Base-by-base conservation (phyloP, 139 green algal genomes). In the Chara braunii region DNA sequence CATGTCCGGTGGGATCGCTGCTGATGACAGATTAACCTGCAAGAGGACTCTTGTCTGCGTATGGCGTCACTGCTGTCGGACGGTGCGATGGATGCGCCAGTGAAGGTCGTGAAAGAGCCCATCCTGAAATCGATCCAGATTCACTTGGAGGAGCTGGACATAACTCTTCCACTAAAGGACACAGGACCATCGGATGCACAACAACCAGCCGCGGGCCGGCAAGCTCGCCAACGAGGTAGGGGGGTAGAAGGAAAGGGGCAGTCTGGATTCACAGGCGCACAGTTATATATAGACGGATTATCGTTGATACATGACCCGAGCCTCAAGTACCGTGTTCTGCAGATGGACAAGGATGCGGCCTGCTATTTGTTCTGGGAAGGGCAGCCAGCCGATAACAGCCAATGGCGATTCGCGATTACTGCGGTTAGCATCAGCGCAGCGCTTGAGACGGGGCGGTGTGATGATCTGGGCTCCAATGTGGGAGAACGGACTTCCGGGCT, bases 21-120 rank as follows among this genome's bases (percentile, higher is more conserved):
- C n/a, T n/a, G n/a, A n/a, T n/a, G n/a, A n/a, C 63, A 72, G 63
- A 30, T 72, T 26, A 68, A 31, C 33, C 28, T 72, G 9, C 63
- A 72, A 70, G 63, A 72, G 54, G 63, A 72, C 35, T 50, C 63
- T 33, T 72, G 63, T 14, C 54, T 72, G 33, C 63, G 63, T 23
- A 72, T 72, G 9, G 65, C 65, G 29, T 74, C 65, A 26, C 55
- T 74, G n/a, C 14, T 74, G 31, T 54, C 65, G 22, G 65, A 74
- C 9, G 44, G 54, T 5, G 8, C 57, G 5, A 68, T 68, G 26
- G 42, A 37, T n/a, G n/a, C n/a, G n/a, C n/a, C n/a, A n/a, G n/a
- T n/a, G n/a, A n/a, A n/a, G n/a, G n/a, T n/a, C n/a, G n/a, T n/a
- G n/a, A n/a, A n/a, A n/a, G n/a, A n/a, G n/a, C n/a, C n/a, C n/a